These are phyloP conservation scores for Vinca minor DNA, from an alignment of 257 asterid species.

Conservation along the genomic window DNA sequence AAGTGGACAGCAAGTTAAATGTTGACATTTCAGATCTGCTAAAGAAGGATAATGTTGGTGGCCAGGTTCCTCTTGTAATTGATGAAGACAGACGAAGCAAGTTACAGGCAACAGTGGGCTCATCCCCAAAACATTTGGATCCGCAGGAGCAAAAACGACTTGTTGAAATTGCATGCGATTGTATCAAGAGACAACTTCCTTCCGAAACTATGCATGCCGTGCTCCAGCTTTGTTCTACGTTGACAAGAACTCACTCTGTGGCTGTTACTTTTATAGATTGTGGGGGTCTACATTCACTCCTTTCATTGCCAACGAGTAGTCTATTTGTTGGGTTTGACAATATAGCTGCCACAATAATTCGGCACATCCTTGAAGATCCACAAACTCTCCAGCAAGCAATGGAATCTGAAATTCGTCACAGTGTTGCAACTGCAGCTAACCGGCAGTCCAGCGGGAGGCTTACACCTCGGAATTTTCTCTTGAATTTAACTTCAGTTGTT, in stretches of 20 bases:
- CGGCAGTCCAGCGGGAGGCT: constrained; percentile 87
- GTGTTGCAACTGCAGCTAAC: constrained; percentile 62
- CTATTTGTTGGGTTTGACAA: constrained; percentile 87
- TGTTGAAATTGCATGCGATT: constrained; percentile 64
- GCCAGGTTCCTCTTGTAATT: constrained; percentile 46
- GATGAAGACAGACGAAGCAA: constrained; percentile 62
- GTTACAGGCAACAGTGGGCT: constrained; percentile 36
- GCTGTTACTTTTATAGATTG: constrained; percentile 80
- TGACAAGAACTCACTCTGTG: constrained; percentile 69
- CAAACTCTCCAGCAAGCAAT: constrained; percentile 95
- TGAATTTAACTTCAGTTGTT: constrained; percentile 60
- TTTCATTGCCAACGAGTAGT: constrained; percentile 67
- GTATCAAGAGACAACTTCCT: constrained; percentile 65
- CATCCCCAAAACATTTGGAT: constrained; percentile 53
- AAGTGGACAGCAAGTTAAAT: constrained; percentile 54
- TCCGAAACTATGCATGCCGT: constrained; percentile 90
- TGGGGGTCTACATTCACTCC: constrained; percentile 69
- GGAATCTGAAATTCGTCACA: constrained; percentile 92
- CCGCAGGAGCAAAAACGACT: constrained; percentile 63
- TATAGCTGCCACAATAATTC: constrained; percentile 63
- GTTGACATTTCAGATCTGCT: constrained; percentile 57
- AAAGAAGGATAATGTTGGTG: constrained; percentile 47
- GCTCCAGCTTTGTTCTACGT: constrained; percentile 83
- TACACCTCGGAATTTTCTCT: constrained; percentile 66
- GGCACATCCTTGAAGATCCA: constrained; percentile 86